Evolutionary conservation across 805 yeast species (phyloP).

Genomic region (Starmera caribaea): DNA sequence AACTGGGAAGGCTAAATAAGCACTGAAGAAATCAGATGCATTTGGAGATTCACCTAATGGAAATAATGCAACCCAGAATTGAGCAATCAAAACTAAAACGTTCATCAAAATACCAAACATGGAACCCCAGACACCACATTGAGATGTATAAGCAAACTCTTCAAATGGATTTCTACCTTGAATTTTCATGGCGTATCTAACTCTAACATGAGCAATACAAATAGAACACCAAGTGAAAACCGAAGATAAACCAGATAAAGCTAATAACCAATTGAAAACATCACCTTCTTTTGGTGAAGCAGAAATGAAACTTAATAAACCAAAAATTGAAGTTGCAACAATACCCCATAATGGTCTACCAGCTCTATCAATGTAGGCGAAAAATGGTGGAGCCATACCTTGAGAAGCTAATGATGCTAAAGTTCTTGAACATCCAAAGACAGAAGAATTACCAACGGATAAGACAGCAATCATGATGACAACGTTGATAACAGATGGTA

Average conservation of each 20-base stretch:
- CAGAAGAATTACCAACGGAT: conserved; percentile 38
- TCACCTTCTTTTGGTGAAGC: conserved; percentile 46
- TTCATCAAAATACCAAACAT: conserved; percentile 49
- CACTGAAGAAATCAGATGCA: conserved; percentile 26
- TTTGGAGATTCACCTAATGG: conserved; percentile 26
- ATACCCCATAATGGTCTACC: conserved; percentile 50
- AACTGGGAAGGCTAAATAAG: conserved; percentile 32
- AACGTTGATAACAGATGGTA: conserved; percentile 55
- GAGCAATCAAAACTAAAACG: conserved; percentile 56
- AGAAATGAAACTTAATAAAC: conserved; percentile 50
- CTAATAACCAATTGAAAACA: conserved; percentile 67
- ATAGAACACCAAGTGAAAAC: conserved; percentile 74
- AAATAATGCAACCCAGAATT: conserved; percentile 62
- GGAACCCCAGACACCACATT: conserved; percentile 62
- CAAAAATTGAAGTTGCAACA: conserved; percentile 32
- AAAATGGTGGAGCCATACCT: conserved; percentile 39
- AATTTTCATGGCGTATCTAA: conserved; percentile 43
- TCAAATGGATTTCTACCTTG: conserved; percentile 58
- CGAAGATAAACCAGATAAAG: conserved; percentile 72
- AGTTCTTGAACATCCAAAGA: conserved; percentile 48
- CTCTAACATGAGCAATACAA: conserved; percentile 57
- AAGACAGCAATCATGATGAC: conserved; percentile 51
- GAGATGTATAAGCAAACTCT: conserved; percentile 63
- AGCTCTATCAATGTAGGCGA: conserved; percentile 35
- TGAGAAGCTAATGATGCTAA: conserved; percentile 41